Evolutionary conservation across 352 stramenopile genomes (phyloP), one percentile per base, ranked within the genome.

Genomic region (Globisporangium camurandrum): DNA sequence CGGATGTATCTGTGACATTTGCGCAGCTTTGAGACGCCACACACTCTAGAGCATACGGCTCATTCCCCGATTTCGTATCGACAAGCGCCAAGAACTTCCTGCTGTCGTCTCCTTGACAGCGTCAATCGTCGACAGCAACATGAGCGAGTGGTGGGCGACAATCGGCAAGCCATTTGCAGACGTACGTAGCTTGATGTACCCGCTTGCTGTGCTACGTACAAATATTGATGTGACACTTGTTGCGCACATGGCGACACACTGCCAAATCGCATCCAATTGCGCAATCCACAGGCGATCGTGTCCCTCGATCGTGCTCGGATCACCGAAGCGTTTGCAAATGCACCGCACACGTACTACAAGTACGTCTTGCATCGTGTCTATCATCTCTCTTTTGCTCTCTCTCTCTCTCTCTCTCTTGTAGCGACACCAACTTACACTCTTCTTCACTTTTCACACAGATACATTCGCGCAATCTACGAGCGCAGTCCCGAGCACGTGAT

Each of bases 401-500:
- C n/a, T n/a, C n/a, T n/a, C n/a, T n/a, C n/a, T n/a, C n/a, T n/a
- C n/a, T n/a, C n/a, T n/a, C n/a, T n/a, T n/a, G n/a, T n/a, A 12
- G 14, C 23, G 27, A 16, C 12, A 8, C 1, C 37, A 19, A 47
- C 46, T 64, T 30, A 49, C 16, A 8, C 22, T 37, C 20, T 23
- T 16, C 22, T 12, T 46, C 11, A 11, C 17, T 33, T 22, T 47
- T 12, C 26, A 38, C 23, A 26, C 49, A 77, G 68, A 42, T 85
- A 92, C 64, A 88, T 93, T 39, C 74, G 59, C 61, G 73, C 71
- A 50, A 88, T 93, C 57, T 93, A 89, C 62, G 67, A 78, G 54
- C 76, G 79, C 52, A 86, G 69, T 44, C 95, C 95, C 3, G 71
- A 98, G 54, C 96, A 98, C 61, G 94, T 99, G 37, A 86, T 98